Conservation (phyloP, 805 yeast species). For the Zygotorulaspora danielsina region DNA sequence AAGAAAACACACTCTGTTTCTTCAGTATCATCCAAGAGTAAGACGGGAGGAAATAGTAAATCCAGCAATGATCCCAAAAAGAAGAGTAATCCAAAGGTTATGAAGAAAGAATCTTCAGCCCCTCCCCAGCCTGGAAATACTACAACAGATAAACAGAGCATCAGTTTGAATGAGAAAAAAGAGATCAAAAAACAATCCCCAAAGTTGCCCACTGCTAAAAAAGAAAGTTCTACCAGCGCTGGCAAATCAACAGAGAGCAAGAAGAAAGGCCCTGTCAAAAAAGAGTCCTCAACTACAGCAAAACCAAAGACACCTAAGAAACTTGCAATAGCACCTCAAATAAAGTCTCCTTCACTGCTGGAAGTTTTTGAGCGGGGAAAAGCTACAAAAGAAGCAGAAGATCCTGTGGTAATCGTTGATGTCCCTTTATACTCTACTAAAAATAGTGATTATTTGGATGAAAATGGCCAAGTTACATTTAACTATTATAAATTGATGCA, state of each 20-base stretch:
- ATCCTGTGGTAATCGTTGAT: constrained; percentile 28
- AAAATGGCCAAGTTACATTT: constrained; percentile 35
- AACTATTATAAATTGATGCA: constrained; percentile 27
- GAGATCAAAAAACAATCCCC: constrained; percentile 1
- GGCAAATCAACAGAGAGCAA: constrained; percentile 7
- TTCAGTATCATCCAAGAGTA: constrained; percentile 8
- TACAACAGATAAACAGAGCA: constrained; percentile 1
- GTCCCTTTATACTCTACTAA: constrained; percentile 30
- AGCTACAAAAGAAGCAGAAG: constrained; percentile 15
- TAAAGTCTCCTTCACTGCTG: constrained; percentile 25
- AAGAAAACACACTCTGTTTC: constrained; percentile 9
- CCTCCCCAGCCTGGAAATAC: constrained; percentile 1
- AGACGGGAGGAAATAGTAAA: constrained; percentile 1
- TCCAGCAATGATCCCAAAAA: constrained; percentile 5
- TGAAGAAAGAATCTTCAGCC: constrained; percentile 7
- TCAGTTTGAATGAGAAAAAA: not conserved
- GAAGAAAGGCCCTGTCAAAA: constrained; percentile 10
- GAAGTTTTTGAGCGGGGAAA: constrained; percentile 19
- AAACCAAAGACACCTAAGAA: constrained; percentile 22
- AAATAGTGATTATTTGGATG: constrained; percentile 32
- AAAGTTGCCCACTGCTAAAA: constrained; percentile 1
- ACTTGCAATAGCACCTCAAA: constrained; percentile 22
- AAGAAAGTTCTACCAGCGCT: constrained; percentile 4
- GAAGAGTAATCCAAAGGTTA: constrained; percentile 2
- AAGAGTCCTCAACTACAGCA: constrained; percentile 13